Percentiles rank a stretch among this genome's conserved stretches.
These are phyloP conservation scores for Pichia sp. DNA, from an alignment of 1,139 yeast species.

Conservation along the genomic window DNA sequence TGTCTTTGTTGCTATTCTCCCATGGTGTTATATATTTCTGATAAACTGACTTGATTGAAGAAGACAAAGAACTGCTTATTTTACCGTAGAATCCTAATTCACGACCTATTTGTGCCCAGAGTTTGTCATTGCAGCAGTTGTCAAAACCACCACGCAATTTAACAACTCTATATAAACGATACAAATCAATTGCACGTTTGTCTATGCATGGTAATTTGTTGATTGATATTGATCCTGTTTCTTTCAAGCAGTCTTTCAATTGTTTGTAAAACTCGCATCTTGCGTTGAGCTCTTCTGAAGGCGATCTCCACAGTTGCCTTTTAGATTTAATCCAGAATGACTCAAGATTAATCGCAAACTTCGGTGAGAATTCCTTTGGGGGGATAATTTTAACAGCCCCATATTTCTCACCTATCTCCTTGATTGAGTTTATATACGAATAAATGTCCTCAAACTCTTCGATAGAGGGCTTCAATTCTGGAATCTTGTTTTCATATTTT, in stretches of 20 bases:
- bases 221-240: conserved; percentile 20
- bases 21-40: conserved; percentile 33
- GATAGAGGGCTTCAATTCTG: conserved; percentile 25
- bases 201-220: conserved; percentile 50
- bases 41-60: conserved; percentile 60
- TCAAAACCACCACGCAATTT: conserved; percentile 55
- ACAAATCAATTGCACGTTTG: conserved; percentile 53
- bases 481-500: conserved; percentile 24
- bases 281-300: conserved; percentile 30
- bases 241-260: conserved; percentile 33
- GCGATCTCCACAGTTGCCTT: conserved; percentile 44
- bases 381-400: conserved; percentile 78
- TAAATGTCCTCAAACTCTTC: conserved; percentile 36
- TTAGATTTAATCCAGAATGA: conserved; percentile 56
- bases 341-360: conserved; percentile 46
- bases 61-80: conserved; percentile 65
- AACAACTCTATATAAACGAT: conserved; percentile 47
- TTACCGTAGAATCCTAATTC: conserved; percentile 72
- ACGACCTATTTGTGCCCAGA: conserved; percentile 67
- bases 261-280: conserved; percentile 35
- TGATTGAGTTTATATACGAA: conserved; percentile 44
- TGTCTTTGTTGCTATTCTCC: conserved; percentile 12
- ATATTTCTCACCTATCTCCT: conserved; percentile 43
- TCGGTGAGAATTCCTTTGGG: conserved; percentile 38
- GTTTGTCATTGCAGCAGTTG: conserved; percentile 48